Evolutionary conservation across 208 protist species (phyloP).

Genomic region (Polymyxa betae): DNA sequence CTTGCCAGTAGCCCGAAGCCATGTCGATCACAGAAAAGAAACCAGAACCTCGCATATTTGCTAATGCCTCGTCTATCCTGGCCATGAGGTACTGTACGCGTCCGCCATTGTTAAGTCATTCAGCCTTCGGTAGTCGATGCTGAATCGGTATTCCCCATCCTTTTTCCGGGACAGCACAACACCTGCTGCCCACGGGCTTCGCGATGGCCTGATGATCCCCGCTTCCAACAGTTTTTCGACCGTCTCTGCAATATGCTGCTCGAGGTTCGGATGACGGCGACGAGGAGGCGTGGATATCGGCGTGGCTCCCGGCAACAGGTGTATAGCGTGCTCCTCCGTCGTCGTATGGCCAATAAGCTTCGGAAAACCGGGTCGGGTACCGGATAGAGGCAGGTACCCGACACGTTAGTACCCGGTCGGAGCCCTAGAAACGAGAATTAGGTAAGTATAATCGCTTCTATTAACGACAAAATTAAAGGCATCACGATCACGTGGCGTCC

Average conservation of each 20-base stretch:
- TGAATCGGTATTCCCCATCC: neutral
- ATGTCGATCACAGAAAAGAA: conserved; percentile 21
- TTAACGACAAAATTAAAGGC: too few relatives aligned
- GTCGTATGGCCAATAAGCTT: neutral
- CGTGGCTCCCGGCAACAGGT: neutral
- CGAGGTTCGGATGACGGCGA: neutral
- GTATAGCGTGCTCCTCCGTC: neutral
- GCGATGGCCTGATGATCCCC: neutral
- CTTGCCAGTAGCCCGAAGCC: conserved; percentile 49
- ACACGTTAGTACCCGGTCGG: too few relatives aligned
- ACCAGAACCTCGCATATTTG: neutral
- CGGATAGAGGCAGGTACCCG: too few relatives aligned
- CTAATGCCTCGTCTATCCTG: too few relatives aligned
- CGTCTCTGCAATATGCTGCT: neutral
- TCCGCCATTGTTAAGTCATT: conserved; percentile 29
- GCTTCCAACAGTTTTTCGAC: neutral
- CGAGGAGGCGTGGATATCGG: neutral
- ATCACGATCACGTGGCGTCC: too few relatives aligned
- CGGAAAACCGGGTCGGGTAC: too few relatives aligned
- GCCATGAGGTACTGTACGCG: too few relatives aligned
- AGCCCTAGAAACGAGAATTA: too few relatives aligned
- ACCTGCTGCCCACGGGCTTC: neutral
- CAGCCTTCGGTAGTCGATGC: conserved; percentile 17
- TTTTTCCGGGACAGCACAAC: neutral
- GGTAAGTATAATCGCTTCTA: too few relatives aligned